Evolutionary conservation across 352 stramenopile species (phyloP).

Genomic region (Phytophthora tentaculata): DNA sequence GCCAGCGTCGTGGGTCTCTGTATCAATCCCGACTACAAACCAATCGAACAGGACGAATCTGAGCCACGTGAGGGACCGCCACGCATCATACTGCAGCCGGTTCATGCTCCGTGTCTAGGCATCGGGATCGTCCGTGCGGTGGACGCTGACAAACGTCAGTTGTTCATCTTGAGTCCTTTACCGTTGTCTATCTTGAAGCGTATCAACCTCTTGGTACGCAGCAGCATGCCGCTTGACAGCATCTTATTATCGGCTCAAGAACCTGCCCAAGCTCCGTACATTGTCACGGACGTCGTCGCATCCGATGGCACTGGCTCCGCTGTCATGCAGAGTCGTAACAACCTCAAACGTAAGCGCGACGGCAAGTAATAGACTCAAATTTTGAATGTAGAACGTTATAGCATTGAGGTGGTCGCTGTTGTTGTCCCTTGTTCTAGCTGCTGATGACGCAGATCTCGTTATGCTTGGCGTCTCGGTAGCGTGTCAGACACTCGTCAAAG

Average conservation of each 20-base stretch:
- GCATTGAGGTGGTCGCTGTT: slow-evolving; percentile 12
- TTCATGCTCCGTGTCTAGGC: slow-evolving; percentile 69
- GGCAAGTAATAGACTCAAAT: slow-evolving; percentile 29
- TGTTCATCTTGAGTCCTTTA: slow-evolving; percentile 79
- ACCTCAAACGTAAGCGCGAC: slow-evolving; percentile 88
- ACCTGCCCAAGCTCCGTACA: slow-evolving; percentile 60
- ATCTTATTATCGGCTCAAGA: slow-evolving; percentile 60
- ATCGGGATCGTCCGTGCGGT: slow-evolving; percentile 73
- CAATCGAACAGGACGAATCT: slow-evolving; percentile 21
- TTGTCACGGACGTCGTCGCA: slow-evolving; percentile 71
- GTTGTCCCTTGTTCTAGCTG: slow-evolving; percentile 37
- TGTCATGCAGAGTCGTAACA: slow-evolving; percentile 88
- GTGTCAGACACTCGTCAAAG: slow-evolving; percentile 50
- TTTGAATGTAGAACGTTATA: slow-evolving; percentile 31
- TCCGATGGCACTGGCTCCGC: slow-evolving; percentile 77
- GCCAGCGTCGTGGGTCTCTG: slow-evolving; percentile 78
- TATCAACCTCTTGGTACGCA: slow-evolving; percentile 80
- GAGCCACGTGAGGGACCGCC: slow-evolving; percentile 35
- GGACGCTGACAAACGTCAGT: slow-evolving; percentile 53
- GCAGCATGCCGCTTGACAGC: slow-evolving; percentile 62
- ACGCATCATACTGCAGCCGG: slow-evolving; percentile 60
- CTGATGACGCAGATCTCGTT: slow-evolving; percentile 62
- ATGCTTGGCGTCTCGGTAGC: slow-evolving; percentile 49
- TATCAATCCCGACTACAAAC: slow-evolving; percentile 52
- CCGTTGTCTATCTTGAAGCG: slow-evolving; percentile 51